phyloP scores from a whole-genome alignment of 164 flowering plant species.

The Cinnamomum chago region DNA sequence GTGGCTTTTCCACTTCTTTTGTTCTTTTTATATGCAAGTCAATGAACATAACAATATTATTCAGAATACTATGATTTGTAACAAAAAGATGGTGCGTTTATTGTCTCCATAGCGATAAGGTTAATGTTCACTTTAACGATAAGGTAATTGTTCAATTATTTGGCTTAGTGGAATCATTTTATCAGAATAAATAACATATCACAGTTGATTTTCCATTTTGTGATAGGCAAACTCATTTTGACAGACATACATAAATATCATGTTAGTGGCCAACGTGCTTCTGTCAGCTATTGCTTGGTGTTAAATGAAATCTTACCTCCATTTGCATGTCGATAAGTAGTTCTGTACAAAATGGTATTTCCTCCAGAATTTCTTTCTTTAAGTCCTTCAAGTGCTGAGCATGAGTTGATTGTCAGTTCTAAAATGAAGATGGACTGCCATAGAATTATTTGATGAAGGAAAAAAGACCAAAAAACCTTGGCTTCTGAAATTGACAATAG shows the following conservation, averaged over 20 bases:
- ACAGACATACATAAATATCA: neutral
- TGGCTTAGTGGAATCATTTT: too few relatives aligned
- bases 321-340: conserved; percentile 34
- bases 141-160: too few relatives aligned
- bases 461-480: neutral
- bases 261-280: neutral
- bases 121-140: too few relatives aligned
- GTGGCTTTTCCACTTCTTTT: too few relatives aligned
- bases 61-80: too few relatives aligned
- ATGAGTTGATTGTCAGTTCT: neutral
- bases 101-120: too few relatives aligned
- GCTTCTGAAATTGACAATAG: neutral
- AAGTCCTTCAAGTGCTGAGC: conserved; percentile 53
- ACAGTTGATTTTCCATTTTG: neutral
- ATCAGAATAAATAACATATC: too few relatives aligned
- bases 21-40: too few relatives aligned
- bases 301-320: conserved; percentile 40
- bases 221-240: neutral
- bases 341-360: conserved; percentile 57
- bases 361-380: conserved; percentile 48
- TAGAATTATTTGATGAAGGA: neutral
- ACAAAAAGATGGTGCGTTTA: too few relatives aligned
- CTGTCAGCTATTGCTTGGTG: neutral
- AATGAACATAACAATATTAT: too few relatives aligned
- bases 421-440: neutral